These are phyloP conservation scores for Ascosphaera apis DNA, from an alignment of 2,329 filamentous ascomycete species.

Conservation along the genomic window DNA sequence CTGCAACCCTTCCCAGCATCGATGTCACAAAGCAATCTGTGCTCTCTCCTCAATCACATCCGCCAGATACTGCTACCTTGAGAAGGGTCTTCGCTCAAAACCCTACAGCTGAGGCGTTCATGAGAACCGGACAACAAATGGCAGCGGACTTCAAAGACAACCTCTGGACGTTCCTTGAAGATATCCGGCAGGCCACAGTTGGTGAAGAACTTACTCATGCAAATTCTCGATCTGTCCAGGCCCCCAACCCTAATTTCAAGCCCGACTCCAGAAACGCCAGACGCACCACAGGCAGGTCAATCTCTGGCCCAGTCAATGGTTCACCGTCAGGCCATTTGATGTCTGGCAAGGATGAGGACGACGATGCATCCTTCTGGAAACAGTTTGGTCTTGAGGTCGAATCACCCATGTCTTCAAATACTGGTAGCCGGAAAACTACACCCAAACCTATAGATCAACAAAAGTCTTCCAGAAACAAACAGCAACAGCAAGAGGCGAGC, in stretches of 20 bases:
- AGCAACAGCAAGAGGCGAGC: constrained; percentile 12
- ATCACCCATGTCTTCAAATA: too few relatives aligned
- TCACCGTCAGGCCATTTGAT: too few relatives aligned
- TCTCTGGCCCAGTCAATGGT: too few relatives aligned
- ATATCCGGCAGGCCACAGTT: constrained; percentile 83
- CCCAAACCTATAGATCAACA: constrained; percentile 7
- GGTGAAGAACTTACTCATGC: constrained; percentile 59
- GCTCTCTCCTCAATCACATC: constrained; percentile 6
- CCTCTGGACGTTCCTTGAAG: constrained; percentile 84
- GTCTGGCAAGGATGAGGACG: too few relatives aligned
- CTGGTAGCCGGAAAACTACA: constrained; percentile 19
- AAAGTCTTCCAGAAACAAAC: constrained; percentile 16
- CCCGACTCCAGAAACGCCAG: too few relatives aligned
- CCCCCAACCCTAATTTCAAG: too few relatives aligned
- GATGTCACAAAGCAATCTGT: constrained; percentile 12
- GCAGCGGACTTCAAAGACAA: constrained; percentile 76
- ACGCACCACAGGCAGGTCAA: too few relatives aligned
- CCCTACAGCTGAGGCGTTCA: constrained; percentile 20
- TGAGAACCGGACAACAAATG: constrained; percentile 47
- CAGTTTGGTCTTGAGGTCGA: constrained; percentile 30
- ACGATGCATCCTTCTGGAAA: constrained; percentile 26
- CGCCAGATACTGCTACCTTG: constrained; percentile 17
- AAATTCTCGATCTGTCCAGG: too few relatives aligned
- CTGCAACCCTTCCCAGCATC: constrained; percentile 19
- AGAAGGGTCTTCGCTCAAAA: constrained; percentile 20